Base-by-base conservation (phyloP, 2,329 filamentous ascomycete genomes). In the Pseudocercospora macadamiae region DNA sequence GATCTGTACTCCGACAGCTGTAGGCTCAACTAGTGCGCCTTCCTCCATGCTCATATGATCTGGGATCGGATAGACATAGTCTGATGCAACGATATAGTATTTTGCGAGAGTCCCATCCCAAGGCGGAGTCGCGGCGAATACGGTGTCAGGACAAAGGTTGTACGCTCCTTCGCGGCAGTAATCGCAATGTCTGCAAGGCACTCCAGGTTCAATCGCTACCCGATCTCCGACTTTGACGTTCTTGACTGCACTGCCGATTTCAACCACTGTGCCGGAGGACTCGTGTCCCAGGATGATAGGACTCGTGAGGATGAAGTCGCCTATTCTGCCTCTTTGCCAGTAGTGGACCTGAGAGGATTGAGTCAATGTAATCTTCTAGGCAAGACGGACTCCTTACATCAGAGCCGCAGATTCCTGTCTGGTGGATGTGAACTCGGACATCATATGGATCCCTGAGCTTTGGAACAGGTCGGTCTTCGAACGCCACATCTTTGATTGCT, bases 361-460 rank as follows among this genome's bases (percentile, higher is more conserved):
- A 9, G 18, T 42, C 16, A 42, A 19, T 19, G 18, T 21, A 12
- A 12, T 7, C 4, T 42, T n/a, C 16, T 7, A 2, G 21, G 18
- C 9, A 4, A 21, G 4, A 21, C 10, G 8, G 37, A 12, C 37
- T 42, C 14, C 37, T 4, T 19, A 67, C 55, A 76, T 95, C 90
- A 59, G 88, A 91, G 57, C 90, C 90, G 78, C 90, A 95, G 75
- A 95, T 93, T 68, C 90, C 90, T 1, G 90, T 95, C 79, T 89
- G 93, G 77, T 88, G 88, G 65, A 93, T 81, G 70, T 88, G 86
- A 55, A 95, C 86, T 67, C 93, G 82, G 62, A 93, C 89, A 74
- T 93, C 87, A 78, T 91, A 82, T 10, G 84, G 80, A 39, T 65
- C 61, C 61, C 83, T 74, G 65, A 93, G 78, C 57, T 83, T 74